Evolutionary conservation across 2,329 filamentous ascomycete genomes (phyloP).

Genomic region (Penicillium sp.): DNA sequence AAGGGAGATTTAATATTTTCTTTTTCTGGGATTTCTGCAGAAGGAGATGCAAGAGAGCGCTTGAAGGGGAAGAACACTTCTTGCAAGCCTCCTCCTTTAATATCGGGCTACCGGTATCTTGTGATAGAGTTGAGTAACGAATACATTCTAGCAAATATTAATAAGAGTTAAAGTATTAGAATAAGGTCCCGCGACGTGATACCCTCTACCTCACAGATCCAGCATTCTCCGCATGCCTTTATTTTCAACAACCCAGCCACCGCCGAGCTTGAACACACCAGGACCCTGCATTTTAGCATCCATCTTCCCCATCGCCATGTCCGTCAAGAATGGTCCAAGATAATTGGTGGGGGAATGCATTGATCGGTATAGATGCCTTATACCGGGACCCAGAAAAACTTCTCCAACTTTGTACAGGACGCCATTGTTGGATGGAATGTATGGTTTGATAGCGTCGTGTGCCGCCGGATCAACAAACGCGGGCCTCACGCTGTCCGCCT

Average conservation of each 20-base stretch:
- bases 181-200: too few species aligned
- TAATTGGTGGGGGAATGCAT: conserved; percentile 50
- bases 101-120: too few species aligned
- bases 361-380: conserved; percentile 21
- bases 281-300: conserved; percentile 16
- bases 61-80: too few species aligned
- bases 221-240: conserved; percentile 21
- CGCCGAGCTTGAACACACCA: conserved; percentile 17
- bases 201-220: conserved; percentile 5
- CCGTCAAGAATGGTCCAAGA: conserved; percentile 53
- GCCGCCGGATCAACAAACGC: conserved; percentile 59
- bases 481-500: conserved; percentile 63
- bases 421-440: conserved; percentile 24
- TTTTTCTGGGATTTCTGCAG: too few species aligned
- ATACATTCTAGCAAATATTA: too few species aligned
- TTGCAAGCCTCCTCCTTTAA: too few species aligned
- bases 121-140: too few species aligned
- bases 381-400: conserved; percentile 23
- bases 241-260: conserved; percentile 20
- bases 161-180: too few species aligned
- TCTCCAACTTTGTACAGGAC: conserved; percentile 32
- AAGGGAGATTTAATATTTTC: too few species aligned
- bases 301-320: conserved; percentile 45
- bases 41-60: too few species aligned
- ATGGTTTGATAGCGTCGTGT: conserved; percentile 46